Conservation (phyloP, 345 rosid genomes). For the Fremontodendron californicum region DNA sequence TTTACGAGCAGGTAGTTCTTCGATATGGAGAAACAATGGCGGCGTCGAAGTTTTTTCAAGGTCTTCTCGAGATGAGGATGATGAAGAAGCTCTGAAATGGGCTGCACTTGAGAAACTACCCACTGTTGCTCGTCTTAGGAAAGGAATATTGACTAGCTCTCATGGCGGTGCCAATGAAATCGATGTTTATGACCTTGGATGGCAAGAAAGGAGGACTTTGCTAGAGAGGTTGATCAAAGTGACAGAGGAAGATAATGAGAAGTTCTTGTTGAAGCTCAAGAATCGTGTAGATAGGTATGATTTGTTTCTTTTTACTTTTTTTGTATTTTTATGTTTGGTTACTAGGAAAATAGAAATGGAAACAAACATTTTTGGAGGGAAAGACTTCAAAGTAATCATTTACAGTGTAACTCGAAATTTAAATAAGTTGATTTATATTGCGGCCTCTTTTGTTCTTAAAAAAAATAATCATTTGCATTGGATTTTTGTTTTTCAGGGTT, state of each 20-base stretch:
- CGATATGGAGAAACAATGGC: conserved; percentile 37
- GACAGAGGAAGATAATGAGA: conserved; percentile 42
- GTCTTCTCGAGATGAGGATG: conserved; percentile 52
- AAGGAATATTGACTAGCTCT: conserved; percentile 29
- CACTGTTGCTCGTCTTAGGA: conserved; percentile 38
- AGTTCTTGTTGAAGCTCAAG: conserved; percentile 34
- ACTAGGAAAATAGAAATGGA: background rate
- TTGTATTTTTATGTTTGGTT: background rate
- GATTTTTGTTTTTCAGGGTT: conserved; percentile 36
- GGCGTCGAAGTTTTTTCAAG: conserved; percentile 45
- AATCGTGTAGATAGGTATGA: conserved; percentile 29
- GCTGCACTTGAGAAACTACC: conserved; percentile 59
- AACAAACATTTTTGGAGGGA: background rate
- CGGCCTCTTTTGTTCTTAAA: background rate
- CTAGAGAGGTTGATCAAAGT: conserved; percentile 31
- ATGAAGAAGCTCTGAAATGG: conserved; percentile 52
- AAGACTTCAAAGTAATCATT: background rate
- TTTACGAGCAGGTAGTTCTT: conserved; percentile 19
- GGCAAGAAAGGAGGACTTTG: conserved; percentile 34
- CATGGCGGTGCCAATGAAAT: conserved; percentile 26
- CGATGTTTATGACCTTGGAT: conserved; percentile 33
- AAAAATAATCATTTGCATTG: background rate
- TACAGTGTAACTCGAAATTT: background rate
- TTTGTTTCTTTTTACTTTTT: no score
- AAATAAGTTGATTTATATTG: no score